A percentile compares a stretch with the other conserved stretches of the same genome.
phyloP scores from a whole-genome alignment of 2,329 filamentous ascomycete species.

The Colletotrichum trifolii region DNA sequence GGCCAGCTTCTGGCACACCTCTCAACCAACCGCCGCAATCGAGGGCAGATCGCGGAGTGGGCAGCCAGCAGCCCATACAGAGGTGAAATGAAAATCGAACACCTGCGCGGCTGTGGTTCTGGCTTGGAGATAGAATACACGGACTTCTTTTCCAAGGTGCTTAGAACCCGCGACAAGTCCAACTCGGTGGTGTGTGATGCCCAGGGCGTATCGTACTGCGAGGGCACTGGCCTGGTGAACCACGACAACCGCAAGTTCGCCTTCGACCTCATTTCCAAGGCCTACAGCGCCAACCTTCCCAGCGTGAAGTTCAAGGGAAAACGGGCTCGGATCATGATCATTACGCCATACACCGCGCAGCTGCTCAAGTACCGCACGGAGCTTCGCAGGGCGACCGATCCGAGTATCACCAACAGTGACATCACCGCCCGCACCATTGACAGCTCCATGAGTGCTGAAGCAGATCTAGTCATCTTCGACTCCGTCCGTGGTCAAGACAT shows the following conservation, averaged over 20 bases:
- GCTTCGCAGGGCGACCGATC: background rate
- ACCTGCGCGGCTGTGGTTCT: background rate
- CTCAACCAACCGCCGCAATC: slow-evolving; percentile 21
- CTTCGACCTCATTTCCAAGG: slow-evolving; percentile 5
- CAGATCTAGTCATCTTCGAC: slow-evolving; percentile 27
- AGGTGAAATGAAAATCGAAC: slow-evolving; percentile 13
- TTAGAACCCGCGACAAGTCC: background rate
- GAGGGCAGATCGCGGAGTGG: slow-evolving; percentile 19
- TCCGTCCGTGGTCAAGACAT: slow-evolving; percentile 7
- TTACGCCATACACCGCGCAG: slow-evolving; percentile 23
- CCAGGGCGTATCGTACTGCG: background rate
- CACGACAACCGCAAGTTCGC: slow-evolving; percentile 1
- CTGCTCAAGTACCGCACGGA: slow-evolving; percentile 8
- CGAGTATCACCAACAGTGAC: slow-evolving; percentile 18
- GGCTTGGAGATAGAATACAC: background rate
- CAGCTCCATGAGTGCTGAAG: slow-evolving; percentile 24
- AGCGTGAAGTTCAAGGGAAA: slow-evolving; percentile 1
- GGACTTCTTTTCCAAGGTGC: slow-evolving; percentile 1
- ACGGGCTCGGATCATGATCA: slow-evolving; percentile 18
- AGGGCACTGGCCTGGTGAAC: slow-evolving; percentile 15
- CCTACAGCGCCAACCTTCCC: slow-evolving; percentile 8
- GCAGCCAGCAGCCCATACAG: slow-evolving; percentile 6
- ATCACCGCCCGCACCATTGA: slow-evolving; percentile 15
- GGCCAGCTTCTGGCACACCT: slow-evolving; percentile 9
- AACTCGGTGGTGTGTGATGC: slow-evolving; percentile 12